These are phyloP conservation scores for Stemphylium vesicarium DNA, from an alignment of 2,329 filamentous ascomycete species.

Conservation along the genomic window DNA sequence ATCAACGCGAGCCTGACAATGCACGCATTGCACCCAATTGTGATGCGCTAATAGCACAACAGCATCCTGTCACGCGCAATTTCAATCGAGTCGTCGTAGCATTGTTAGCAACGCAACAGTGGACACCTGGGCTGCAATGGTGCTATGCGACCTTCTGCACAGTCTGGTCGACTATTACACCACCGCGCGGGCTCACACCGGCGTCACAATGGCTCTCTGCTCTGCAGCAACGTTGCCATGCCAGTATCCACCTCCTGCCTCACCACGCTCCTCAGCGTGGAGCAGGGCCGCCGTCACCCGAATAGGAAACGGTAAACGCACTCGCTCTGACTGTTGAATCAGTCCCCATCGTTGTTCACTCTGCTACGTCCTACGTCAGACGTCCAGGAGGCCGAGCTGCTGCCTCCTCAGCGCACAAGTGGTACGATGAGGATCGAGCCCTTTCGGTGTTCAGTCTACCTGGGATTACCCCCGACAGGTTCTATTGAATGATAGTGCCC, in stretches of 20 bases:
- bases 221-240: not conserved
- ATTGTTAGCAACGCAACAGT: not conserved
- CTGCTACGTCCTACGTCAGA: not conserved
- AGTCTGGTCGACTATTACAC: conserved; percentile 3
- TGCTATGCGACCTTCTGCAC: conserved; percentile 5
- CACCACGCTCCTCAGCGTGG: not conserved
- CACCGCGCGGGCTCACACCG: conserved; percentile 6
- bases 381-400: not conserved
- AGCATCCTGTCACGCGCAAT: conserved; percentile 5
- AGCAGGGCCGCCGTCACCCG: not conserved
- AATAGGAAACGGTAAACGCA: not conserved
- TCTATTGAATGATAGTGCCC: conserved; percentile 14
- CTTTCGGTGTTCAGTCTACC: conserved; percentile 3
- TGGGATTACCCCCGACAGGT: conserved; percentile 3
- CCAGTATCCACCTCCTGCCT: not conserved
- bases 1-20: conserved; percentile 9
- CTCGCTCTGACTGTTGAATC: not conserved
- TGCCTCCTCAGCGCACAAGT: not conserved
- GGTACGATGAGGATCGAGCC: not conserved
- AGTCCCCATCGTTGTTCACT: not conserved
- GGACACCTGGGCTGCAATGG: conserved; percentile 2
- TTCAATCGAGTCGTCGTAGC: not conserved
- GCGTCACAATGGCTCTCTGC: not conserved
- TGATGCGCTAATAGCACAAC: conserved; percentile 5
- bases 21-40: not conserved